Evolutionary conservation across 129 eudicot genomes (phyloP).

Genomic region (Flaveria ramosissima): DNA sequence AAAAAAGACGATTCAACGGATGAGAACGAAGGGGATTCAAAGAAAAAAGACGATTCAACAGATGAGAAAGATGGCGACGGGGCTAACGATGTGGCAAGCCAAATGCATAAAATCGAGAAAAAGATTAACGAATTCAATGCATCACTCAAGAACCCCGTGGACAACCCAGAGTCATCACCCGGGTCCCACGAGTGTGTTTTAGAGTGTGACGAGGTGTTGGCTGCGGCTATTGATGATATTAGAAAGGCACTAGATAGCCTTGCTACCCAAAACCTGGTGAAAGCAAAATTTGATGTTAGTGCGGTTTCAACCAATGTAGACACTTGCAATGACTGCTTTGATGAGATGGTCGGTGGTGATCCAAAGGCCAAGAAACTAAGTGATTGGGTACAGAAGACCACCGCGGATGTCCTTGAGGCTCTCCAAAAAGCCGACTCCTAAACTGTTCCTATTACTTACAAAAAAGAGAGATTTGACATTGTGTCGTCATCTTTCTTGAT

Average conservation of each 20-base stretch:
- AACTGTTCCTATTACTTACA: conserved; percentile 3
- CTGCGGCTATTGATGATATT: conserved; percentile 41
- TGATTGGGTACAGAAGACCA: conserved; percentile 35
- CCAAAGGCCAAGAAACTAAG: conserved; percentile 29
- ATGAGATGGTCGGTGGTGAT: conserved; percentile 37
- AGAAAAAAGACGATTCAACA: background rate
- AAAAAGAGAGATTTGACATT: background rate
- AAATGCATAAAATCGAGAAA: conserved; percentile 29
- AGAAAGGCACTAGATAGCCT: conserved; percentile 35
- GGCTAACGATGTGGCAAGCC: conserved; percentile 22
- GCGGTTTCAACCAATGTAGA: conserved; percentile 45
- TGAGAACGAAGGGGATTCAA: background rate
- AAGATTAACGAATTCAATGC: conserved; percentile 27
- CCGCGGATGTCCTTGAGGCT: conserved; percentile 38
- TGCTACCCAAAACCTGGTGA: conserved; percentile 24
- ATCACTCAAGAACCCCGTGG: conserved; percentile 36
- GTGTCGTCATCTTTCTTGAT: conserved; percentile 27
- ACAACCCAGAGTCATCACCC: conserved; percentile 20
- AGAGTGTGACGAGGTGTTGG: conserved; percentile 46
- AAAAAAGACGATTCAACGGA: background rate
- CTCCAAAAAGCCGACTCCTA: conserved; percentile 29
- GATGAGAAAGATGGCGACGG: background rate
- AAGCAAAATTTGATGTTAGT: conserved; percentile 46
- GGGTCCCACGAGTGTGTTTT: conserved; percentile 35
- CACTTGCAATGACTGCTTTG: conserved; percentile 46